phyloP scores from a whole-genome alignment of 139 green algal genomes.

The Chlorella vulgaris region DNA sequence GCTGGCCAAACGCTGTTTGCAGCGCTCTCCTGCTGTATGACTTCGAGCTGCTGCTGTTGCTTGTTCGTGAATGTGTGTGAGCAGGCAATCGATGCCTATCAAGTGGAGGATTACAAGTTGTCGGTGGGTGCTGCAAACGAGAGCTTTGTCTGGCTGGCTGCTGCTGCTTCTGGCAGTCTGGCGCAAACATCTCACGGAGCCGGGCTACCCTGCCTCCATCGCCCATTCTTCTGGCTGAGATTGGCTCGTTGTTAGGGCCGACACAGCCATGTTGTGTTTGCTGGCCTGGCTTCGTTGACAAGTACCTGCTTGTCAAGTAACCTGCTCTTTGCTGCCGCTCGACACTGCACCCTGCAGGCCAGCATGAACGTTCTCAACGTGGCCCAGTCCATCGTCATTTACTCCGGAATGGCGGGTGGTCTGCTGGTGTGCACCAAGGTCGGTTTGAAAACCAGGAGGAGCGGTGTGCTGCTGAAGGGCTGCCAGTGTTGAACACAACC shows the following conservation, averaged over 20 bases:
- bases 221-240: too few species aligned
- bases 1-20: too few species aligned
- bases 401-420: constrained; percentile 48
- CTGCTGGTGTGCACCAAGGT: constrained; percentile 39
- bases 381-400: constrained; percentile 84
- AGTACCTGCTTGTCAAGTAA: too few species aligned
- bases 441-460: neutral
- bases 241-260: too few species aligned
- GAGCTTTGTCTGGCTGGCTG: neutral
- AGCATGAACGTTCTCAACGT: constrained; percentile 83
- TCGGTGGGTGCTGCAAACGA: neutral
- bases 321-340: neutral
- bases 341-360: constrained; percentile 9
- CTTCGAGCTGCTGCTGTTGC: neutral
- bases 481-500: too few species aligned
- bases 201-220: too few species aligned
- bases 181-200: too few species aligned
- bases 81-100: constrained; percentile 78
- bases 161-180: neutral
- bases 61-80: neutral
- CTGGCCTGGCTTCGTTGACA: too few species aligned
- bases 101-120: constrained; percentile 60
- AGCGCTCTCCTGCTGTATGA: too few species aligned
- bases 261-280: too few species aligned
- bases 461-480: too few species aligned